phyloP scores from a whole-genome alignment of 179 eudicot genomes.

The Corrigiola litoralis region DNA sequence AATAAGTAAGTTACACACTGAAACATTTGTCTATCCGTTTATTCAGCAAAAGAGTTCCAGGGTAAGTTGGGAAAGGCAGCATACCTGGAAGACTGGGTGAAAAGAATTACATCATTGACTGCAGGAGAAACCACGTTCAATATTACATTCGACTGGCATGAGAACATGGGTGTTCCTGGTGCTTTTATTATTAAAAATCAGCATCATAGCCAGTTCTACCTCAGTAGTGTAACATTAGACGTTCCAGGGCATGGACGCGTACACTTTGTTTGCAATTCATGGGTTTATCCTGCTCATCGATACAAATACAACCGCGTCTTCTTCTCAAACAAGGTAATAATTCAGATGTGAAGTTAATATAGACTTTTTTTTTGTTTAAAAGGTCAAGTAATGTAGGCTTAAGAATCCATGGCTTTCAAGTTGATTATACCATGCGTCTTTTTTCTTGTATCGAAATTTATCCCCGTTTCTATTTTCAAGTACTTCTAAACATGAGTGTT shows the following conservation, averaged over 20 bases:
- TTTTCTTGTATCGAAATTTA: no score
- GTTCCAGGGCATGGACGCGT: conserved; percentile 62
- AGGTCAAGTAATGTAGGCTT: no score
- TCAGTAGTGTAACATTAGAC: conserved; percentile 58
- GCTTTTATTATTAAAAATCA: conserved; percentile 64
- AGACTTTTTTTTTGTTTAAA: no score
- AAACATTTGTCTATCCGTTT: not conserved
- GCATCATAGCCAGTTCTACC: conserved; percentile 70
- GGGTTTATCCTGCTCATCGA: conserved; percentile 77
- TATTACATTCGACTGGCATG: conserved; percentile 69
- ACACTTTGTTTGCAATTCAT: conserved; percentile 77
- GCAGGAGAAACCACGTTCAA: conserved; percentile 52
- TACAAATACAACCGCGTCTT: conserved; percentile 75
- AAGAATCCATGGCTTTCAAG: no score
- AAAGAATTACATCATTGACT: conserved; percentile 38
- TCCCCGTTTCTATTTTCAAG: no score
- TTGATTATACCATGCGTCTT: no score
- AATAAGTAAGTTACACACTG: not conserved
- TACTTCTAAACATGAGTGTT: no score
- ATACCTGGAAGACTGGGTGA: conserved; percentile 54
- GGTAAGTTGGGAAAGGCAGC: conserved; percentile 65
- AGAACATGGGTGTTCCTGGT: conserved; percentile 63
- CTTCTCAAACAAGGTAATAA: conserved; percentile 77
- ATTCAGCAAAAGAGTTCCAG: conserved; percentile 35
- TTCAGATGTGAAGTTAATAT: no score